Percentiles rank a stretch among this genome's conserved stretches.
Conservation (phyloP, 495 filamentous ascomycete species). For the Neurospora sp. region DNA sequence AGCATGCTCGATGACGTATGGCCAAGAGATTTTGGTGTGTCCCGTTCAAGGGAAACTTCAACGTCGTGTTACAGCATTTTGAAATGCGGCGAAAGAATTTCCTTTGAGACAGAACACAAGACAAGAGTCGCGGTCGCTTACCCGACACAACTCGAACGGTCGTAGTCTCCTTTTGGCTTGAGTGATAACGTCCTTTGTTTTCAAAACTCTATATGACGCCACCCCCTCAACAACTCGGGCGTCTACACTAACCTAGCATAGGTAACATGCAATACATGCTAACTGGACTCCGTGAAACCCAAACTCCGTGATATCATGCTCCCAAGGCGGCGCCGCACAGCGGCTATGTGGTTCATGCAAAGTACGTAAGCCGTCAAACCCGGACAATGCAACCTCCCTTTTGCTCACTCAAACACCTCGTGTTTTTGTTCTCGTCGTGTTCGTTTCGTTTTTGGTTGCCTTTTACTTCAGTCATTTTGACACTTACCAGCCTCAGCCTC, state of each 20-base stretch:
- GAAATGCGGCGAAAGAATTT: neutral
- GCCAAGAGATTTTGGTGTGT: neutral
- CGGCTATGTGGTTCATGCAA: neutral
- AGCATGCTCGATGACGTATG: neutral
- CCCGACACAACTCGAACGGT: neutral
- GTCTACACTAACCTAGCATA: neutral
- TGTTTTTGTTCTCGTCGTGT: neutral
- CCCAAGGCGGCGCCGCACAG: neutral
- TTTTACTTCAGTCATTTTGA: neutral
- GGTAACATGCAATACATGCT: neutral
- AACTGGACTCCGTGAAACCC: neutral
- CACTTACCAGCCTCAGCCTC: neutral
- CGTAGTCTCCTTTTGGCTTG: neutral
- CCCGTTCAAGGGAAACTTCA: neutral
- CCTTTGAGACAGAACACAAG: neutral
- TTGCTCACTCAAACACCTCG: neutral
- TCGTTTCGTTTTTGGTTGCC: neutral
- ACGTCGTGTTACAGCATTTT: neutral
- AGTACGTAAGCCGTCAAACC: neutral
- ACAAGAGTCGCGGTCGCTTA: neutral
- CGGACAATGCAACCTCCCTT: neutral
- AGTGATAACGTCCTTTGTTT: neutral
- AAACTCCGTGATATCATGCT: neutral
- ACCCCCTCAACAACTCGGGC: neutral
- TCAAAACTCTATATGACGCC: neutral